Evolutionary conservation across 1,139 yeast genomes (phyloP).

Genomic region (Lodderomyces metapsilosis): DNA sequence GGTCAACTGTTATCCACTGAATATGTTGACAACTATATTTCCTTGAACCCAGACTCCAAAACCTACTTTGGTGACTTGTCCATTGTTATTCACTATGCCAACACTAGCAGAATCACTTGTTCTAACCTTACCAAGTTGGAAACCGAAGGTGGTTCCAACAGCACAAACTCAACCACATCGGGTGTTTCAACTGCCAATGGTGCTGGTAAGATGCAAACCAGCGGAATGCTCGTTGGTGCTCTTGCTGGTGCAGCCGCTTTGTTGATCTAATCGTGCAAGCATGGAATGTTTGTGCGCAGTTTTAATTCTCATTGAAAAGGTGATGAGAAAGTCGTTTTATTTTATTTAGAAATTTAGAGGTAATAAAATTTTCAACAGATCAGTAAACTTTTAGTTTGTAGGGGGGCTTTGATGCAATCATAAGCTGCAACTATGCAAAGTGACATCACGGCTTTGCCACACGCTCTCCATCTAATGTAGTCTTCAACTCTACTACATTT

Average conservation of each 20-base stretch:
- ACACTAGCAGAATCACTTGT: slow-evolving; percentile 38
- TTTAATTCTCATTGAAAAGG: neutral
- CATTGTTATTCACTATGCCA: slow-evolving; percentile 35
- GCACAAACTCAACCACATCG: slow-evolving; percentile 11
- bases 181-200: slow-evolving; percentile 14
- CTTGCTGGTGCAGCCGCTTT: slow-evolving; percentile 15
- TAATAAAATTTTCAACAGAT: too few relatives aligned
- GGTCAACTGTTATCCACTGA: slow-evolving; percentile 21
- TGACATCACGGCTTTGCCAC: too few relatives aligned
- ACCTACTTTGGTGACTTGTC: slow-evolving; percentile 40
- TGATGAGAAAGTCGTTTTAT: neutral
- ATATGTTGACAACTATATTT: slow-evolving; percentile 37
- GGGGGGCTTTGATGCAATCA: too few relatives aligned
- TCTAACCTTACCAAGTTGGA: slow-evolving; percentile 31
- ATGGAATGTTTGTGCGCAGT: neutral
- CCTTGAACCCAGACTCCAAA: slow-evolving; percentile 33
- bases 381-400: too few relatives aligned
- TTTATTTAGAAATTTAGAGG: neutral
- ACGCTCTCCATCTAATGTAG: too few relatives aligned
- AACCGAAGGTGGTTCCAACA: slow-evolving; percentile 5
- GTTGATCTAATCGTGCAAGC: slow-evolving; percentile 12
- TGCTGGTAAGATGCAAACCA: slow-evolving; percentile 15
- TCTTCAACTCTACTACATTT: too few relatives aligned
- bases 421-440: too few relatives aligned
- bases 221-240: slow-evolving; percentile 14